Conservation (phyloP, 1,284 basidiomycete genomes). For the Puccinia triticina region DNA sequence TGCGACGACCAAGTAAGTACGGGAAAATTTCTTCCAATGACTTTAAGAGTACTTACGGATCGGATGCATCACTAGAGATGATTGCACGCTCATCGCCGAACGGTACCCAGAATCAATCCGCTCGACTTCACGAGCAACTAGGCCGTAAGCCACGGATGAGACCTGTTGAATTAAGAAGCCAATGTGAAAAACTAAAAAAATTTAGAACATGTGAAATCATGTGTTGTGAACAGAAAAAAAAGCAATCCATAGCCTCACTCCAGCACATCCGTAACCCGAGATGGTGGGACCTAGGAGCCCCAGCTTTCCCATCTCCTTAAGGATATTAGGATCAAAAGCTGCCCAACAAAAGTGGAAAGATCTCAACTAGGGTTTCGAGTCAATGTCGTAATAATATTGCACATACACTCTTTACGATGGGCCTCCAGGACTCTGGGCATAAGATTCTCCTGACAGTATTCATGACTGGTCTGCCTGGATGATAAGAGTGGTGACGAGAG, state of each 20-base stretch:
- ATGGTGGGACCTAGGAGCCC: slow-evolving; percentile 91
- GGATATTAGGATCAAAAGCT: slow-evolving; percentile 78
- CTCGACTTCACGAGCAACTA: slow-evolving; percentile 91
- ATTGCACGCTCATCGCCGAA: slow-evolving; percentile 93
- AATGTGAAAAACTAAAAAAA: not conserved
- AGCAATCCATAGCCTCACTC: slow-evolving; percentile 66
- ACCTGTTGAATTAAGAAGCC: slow-evolving; percentile 50
- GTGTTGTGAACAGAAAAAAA: not conserved
- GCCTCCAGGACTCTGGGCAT: slow-evolving; percentile 81
- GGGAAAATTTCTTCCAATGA: not conserved
- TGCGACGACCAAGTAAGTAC: slow-evolving; percentile 34
- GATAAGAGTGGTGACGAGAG: not conserved
- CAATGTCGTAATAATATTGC: not conserved
- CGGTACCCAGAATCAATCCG: slow-evolving; percentile 93
- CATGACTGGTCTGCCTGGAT: slow-evolving; percentile 75
- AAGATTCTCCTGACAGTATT: slow-evolving; percentile 84
- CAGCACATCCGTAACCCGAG: slow-evolving; percentile 89
- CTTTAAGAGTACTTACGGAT: slow-evolving; percentile 64
- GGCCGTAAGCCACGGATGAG: slow-evolving; percentile 72
- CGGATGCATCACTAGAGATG: slow-evolving; percentile 96
- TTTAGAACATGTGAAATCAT: no score
- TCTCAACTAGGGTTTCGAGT: slow-evolving; percentile 21
- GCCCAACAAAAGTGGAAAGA: slow-evolving; percentile 29
- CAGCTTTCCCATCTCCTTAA: slow-evolving; percentile 89
- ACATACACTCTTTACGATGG: slow-evolving; percentile 80